Conservation (phyloP, 192 early-diverging fungal genomes). For the Podila horticola region DNA sequence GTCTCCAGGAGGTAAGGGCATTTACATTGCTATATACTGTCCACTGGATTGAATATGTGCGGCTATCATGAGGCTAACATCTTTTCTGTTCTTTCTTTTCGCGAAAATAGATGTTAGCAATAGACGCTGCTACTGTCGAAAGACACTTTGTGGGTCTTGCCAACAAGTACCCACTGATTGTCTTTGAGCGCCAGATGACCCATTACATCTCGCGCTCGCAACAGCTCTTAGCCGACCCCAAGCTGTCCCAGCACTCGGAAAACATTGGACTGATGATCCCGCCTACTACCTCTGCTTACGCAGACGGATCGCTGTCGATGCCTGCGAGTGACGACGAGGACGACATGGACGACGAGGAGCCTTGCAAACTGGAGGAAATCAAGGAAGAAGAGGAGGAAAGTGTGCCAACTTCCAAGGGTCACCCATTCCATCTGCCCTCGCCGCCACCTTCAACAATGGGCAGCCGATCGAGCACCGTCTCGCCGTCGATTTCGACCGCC, state of each 20-base stretch:
- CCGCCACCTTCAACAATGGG: slow-evolving; percentile 36
- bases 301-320: slow-evolving; percentile 62
- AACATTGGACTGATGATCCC: slow-evolving; percentile 42
- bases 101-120: slow-evolving; percentile 43
- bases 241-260: slow-evolving; percentile 48
- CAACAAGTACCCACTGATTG: slow-evolving; percentile 51
- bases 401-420: neutral
- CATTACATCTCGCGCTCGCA: slow-evolving; percentile 58
- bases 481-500: slow-evolving; percentile 22
- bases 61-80: neutral
- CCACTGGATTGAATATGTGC: neutral
- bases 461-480: slow-evolving; percentile 46
- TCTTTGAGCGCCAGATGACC: slow-evolving; percentile 63
- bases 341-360: slow-evolving; percentile 7
- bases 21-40: neutral
- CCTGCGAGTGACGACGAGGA: slow-evolving; percentile 62
- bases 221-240: slow-evolving; percentile 55
- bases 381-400: slow-evolving; percentile 19
- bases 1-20: slow-evolving; percentile 55
- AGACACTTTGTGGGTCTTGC: slow-evolving; percentile 56
- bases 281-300: slow-evolving; percentile 56
- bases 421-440: slow-evolving; percentile 28
- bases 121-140: slow-evolving; percentile 27
- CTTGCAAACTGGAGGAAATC: slow-evolving; percentile 10
- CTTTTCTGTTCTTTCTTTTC: neutral